Conservation (phyloP, 1,284 basidiomycete species). For the Golubevia sp. region DNA sequence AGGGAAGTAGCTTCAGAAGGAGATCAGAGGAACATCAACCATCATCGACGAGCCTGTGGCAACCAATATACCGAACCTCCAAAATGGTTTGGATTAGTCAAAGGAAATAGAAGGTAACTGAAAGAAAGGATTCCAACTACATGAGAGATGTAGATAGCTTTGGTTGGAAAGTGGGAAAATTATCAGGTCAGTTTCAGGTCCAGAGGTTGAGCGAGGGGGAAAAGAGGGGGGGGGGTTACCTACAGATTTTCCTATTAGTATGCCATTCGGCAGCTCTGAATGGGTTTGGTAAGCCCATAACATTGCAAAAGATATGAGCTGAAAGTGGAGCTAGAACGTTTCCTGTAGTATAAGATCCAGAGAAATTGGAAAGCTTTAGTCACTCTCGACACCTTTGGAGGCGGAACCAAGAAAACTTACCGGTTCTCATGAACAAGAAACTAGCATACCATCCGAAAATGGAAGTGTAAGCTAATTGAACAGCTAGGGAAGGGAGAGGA, state of each 20-base stretch:
- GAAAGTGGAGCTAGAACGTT: too few relatives aligned
- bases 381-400: neutral
- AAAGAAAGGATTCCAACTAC: conserved; percentile 67
- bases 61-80: conserved; percentile 29
- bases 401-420: conserved; percentile 63
- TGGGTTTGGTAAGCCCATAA: conserved; percentile 81
- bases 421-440: conserved; percentile 81
- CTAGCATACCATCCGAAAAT: conserved; percentile 88
- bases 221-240: conserved; percentile 25
- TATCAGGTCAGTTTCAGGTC: neutral
- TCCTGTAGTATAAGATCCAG: neutral
- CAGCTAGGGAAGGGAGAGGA: conserved; percentile 65
- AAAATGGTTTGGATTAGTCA: conserved; percentile 18
- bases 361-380: neutral
- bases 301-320: conserved; percentile 84
- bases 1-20: too few relatives aligned
- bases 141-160: conserved; percentile 66
- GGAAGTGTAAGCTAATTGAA: conserved; percentile 86
- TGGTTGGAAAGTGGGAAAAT: conserved; percentile 25
- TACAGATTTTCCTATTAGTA: conserved; percentile 63
- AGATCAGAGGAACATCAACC: too few relatives aligned
- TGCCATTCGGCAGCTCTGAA: conserved; percentile 63
- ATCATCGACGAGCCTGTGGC: too few relatives aligned
- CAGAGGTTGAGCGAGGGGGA: conserved; percentile 45
- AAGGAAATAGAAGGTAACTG: conserved; percentile 35